These are phyloP conservation scores for Rutidosis leptorrhynchoides DNA, from an alignment of 129 eudicot species.

Conservation along the genomic window DNA sequence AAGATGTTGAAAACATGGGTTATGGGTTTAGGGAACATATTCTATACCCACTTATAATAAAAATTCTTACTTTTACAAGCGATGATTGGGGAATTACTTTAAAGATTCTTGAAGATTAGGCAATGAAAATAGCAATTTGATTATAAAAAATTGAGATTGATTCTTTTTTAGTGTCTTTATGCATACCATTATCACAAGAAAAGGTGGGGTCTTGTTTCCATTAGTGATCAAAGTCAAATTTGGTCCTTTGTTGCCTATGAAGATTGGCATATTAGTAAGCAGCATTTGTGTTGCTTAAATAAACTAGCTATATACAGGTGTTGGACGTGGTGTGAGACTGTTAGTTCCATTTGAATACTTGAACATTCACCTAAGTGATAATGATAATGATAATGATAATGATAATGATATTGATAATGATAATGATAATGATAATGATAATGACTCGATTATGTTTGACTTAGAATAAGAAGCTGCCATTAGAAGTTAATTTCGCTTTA, in stretches of 20 bases:
- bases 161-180: constrained; percentile 31
- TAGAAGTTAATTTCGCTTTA: no score
- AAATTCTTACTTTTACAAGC: constrained; percentile 21
- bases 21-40: constrained; percentile 35
- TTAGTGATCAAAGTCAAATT: constrained; percentile 19
- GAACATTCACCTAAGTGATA: not conserved
- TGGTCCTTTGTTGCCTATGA: constrained; percentile 4
- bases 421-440: no score
- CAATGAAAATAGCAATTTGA: constrained; percentile 17
- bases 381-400: not conserved
- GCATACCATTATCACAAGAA: constrained; percentile 23
- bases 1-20: constrained; percentile 21
- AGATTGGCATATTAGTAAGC: not conserved
- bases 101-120: constrained; percentile 27
- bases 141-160: not conserved
- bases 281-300: not conserved
- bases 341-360: not conserved
- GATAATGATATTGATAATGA: no score
- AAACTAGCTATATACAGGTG: constrained; percentile 2
- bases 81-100: constrained; percentile 25
- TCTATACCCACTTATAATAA: constrained; percentile 25
- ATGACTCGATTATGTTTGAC: no score
- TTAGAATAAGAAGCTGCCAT: no score
- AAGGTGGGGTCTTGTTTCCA: constrained; percentile 21
- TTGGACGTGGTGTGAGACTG: not conserved